Evolutionary conservation across 192 early-diverging fungal genomes (phyloP), one percentile per base, ranked within the genome.

Genomic region (Backusella mclennaniae): DNA sequence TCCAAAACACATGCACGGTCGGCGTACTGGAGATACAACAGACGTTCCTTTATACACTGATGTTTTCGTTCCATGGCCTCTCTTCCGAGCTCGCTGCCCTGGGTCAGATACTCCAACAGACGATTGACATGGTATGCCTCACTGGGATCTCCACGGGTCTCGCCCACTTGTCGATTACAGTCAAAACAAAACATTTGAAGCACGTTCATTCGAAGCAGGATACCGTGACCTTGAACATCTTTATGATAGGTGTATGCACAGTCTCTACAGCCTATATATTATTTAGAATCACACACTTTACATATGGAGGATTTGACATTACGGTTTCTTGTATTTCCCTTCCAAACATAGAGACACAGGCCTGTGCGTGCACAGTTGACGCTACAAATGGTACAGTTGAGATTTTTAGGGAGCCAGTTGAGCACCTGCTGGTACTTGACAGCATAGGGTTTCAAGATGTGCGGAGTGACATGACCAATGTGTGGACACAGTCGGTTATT

Each of bases 161-260:
- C 80, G n/a, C 80, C 80, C 1, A 76, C 79, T 46, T 73, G 67
- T 68, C 80, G 59, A 29, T 73, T 75, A 41, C 80, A 82, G 15
- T 68, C 68, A 72, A 75, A 82, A 21, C 80, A 82, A 52, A 75
- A 82, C 56, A 82, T 56, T 53, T 82, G 80, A 1, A 82, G 39
- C 31, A 77, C 73, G 14, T 77, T 77, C 23, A 75, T 69, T 26
- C 80, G 72, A 66, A 82, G 41, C 11, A 82, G 36, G 4, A 82
- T 82, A 29, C 80, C 80, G 46, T 77, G 80, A 7, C 80, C 73
- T 31, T 49, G 69, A 0, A 71, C 67, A 14, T 76, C 73, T 66
- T 73, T 75, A 42, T 82, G 80, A 56, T 67, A 78, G 68, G 68
- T 42, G 56, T 82, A 82, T 7, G 73, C 67, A 66, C 80, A 81